Evolutionary conservation across 2,329 filamentous ascomycete species (phyloP).

Genomic region (Cladosporium sp.): DNA sequence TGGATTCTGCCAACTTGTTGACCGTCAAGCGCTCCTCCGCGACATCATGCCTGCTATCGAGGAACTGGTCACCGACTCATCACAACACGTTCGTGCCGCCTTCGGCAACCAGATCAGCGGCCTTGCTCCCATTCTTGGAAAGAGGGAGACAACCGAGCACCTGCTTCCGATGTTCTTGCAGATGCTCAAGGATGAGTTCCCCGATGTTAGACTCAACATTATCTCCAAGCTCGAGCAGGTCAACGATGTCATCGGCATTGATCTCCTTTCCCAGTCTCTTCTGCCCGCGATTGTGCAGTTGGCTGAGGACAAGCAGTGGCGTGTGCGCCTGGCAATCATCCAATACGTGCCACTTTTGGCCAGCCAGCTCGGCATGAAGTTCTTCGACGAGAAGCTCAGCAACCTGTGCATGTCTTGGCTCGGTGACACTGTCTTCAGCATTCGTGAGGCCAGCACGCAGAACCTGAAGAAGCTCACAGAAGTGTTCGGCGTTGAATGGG

Average conservation of each 20-base stretch:
- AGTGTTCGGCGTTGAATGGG: conserved; percentile 97
- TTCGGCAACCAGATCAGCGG: conserved; percentile 96
- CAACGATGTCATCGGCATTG: conserved; percentile 98
- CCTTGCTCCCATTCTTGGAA: conserved; percentile 91
- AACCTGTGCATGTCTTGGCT: conserved; percentile 97
- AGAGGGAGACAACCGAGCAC: conserved; percentile 97
- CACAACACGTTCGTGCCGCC: conserved; percentile 92
- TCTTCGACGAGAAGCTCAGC: conserved; percentile 97
- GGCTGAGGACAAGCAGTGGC: conserved; percentile 99
- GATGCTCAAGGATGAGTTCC: conserved; percentile 99
- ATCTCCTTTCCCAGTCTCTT: conserved; percentile 90
- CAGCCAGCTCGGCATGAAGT: conserved; percentile 90
- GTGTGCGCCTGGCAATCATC: conserved; percentile 94
- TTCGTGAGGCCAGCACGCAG: conserved; percentile 92
- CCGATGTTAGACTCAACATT: conserved; percentile 95
- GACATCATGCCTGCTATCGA: conserved; percentile 97
- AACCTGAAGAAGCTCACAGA: conserved; percentile 98
- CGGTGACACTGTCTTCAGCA: conserved; percentile 97
- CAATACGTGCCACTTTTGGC: conserved; percentile 97
- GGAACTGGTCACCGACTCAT: conserved; percentile 90
- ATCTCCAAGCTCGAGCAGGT: conserved; percentile 99
- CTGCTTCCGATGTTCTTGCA: conserved; percentile 97
- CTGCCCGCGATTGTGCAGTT: conserved; percentile 96
- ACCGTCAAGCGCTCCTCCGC: conserved; percentile 80
- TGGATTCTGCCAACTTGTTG: conserved; percentile 84